These are phyloP conservation scores for Trifolium pratense DNA, from an alignment of 306 rosid species.

Conservation along the genomic window DNA sequence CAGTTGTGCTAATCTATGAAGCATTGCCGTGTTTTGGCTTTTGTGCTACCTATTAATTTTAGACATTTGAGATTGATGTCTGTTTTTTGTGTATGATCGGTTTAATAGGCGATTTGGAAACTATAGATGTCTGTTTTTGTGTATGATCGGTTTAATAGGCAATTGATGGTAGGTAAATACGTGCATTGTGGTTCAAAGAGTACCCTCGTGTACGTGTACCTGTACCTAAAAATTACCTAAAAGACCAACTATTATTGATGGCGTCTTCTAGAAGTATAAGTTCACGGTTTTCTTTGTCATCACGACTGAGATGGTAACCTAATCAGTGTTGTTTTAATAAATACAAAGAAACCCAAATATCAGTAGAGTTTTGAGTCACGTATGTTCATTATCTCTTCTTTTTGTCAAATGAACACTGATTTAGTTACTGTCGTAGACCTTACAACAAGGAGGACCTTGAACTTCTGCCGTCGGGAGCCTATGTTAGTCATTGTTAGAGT, in stretches of 20 bases:
- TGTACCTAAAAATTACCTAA: not conserved
- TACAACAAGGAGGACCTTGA: not conserved
- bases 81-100: too few relatives aligned
- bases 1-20: constrained; percentile 28
- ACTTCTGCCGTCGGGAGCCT: not conserved
- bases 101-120: too few relatives aligned
- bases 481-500: not conserved
- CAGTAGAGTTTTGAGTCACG: not conserved
- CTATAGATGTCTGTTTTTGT: not conserved
- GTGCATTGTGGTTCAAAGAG: not conserved
- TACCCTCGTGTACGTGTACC: not conserved
- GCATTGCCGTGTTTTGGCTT: constrained; percentile 34
- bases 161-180: not conserved
- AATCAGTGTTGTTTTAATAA: not conserved
- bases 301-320: not conserved
- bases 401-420: not conserved
- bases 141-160: not conserved
- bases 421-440: not conserved
- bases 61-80: constrained; percentile 15
- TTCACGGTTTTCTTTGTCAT: not conserved
- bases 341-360: not conserved
- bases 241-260: not conserved
- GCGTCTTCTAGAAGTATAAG: not conserved
- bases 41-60: constrained; percentile 22
- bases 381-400: not conserved